Evolutionary conservation across 352 stramenopile species (phyloP), one percentile per base, ranked within the genome.

Genomic region (Pythium scleroteichum): DNA sequence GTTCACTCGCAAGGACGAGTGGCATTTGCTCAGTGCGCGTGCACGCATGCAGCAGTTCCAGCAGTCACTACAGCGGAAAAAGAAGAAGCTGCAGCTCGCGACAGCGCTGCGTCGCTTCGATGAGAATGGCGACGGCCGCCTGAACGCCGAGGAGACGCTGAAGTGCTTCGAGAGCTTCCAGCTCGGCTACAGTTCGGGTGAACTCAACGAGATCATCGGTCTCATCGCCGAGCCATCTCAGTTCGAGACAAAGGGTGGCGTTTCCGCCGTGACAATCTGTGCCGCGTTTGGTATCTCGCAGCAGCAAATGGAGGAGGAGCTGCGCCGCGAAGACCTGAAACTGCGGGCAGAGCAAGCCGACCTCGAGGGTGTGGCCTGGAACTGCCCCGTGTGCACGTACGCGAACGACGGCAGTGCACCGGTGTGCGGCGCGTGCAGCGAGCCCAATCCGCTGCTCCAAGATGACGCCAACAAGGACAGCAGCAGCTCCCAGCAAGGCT

Each of bases 1-100:
- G 2, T 99, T 99, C 44, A 98, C 94, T 22, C 92, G 90, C 27
- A 84, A 96, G 27, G 96, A 98, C 72, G 97, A 99, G 74, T 99
- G 98, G 79, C 97, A 99, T 54, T 70, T 94, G 64, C 69, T 96
- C 7, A 82, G 73, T 40, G 87, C 82, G 4, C 82, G 87, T 20
- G 85, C 87, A 32, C 84, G 86, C 22, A 67, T 95, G 68, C 82
- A 95, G 69, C 87, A 94, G 46, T 94, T 95, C 66, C 81, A 93
- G 56, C 78, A 89, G 53, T 89, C 80, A 56, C 69, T 95, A 8
- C 59, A 82, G 55, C 72, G 75, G 8, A 89, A 86, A 62, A 72
- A 70, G 29, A 76, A 72, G 51, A 63, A 72, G 26, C 38, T 57
- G 47, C 78, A 87, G 29, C 45, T 95, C 17, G 76, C 82, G 0